Base-by-base conservation (phyloP, 2,329 filamentous ascomycete genomes). In the Malbranchea cinnamomea region DNA sequence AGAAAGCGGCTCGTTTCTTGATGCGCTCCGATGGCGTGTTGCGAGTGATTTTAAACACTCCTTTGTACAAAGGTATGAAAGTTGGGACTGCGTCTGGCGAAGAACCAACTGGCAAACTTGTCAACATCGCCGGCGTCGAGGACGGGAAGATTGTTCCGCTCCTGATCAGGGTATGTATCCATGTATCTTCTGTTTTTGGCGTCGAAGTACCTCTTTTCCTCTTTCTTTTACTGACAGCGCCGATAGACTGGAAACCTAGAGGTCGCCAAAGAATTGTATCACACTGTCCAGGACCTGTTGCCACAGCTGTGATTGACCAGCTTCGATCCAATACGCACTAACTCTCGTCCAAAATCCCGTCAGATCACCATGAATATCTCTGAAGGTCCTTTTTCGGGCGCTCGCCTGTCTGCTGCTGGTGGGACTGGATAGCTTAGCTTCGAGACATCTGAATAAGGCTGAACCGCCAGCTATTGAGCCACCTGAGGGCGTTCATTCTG, bases 21-120 rank as follows among this genome's bases (percentile, higher is more conserved):
- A 84, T 94, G 74, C 77, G 87, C 11, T 83, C 91, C 41, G 85
- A 94, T 46, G 83, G 84, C 36, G 89, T 82, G 1, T 74, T 85
- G 45, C 72, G 83, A 13, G 74, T 95, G 31, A 75, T 93, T 37
- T 63, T 95, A 29, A 95, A 95, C 56, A 82, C 79, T 1, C 72
- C 75, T 1, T 66, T 95, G 35, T 70, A 83, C 36, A 77, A 80
- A 34, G 71, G 74, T 4, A 79, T 91, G 68, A 72, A 73, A 25
- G 82, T 91, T 46, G 76, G 83, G 36, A 72, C 84, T 38, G 48
- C 57, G 4, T 50, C 55, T 23, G 69, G 70, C 28, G 57, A 59
- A 30, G 78, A 78, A 43, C 74, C 81, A 17, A 72, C 69, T 23
- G 68, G 78, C 37, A 82, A 82, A 52, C 68, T 72, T 25, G 65